phyloP scores from a whole-genome alignment of 148 eudicot genomes.

The Rhododendron kiyosumense region DNA sequence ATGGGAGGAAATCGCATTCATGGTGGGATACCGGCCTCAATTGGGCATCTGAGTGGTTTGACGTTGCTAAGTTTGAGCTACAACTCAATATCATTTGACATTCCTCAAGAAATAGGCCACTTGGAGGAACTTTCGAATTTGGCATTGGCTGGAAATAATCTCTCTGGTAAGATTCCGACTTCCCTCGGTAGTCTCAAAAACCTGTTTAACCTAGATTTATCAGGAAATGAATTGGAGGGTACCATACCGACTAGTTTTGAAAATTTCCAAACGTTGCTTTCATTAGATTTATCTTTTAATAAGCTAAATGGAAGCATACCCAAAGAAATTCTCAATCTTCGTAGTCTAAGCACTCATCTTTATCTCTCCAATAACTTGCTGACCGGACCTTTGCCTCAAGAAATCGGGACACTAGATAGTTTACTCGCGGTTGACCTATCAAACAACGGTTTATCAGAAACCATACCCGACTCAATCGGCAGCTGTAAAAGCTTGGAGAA shows the following conservation, averaged over 20 bases:
- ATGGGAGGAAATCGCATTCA: conserved; percentile 30
- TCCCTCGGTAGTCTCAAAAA: conserved; percentile 25
- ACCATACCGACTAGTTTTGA: conserved; percentile 29
- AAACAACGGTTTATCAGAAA: conserved; percentile 32
- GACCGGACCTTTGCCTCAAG: conserved; percentile 39
- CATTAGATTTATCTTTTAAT: conserved; percentile 43
- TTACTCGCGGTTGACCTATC: conserved; percentile 36
- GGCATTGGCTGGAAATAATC: conserved; percentile 25
- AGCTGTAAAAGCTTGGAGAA: conserved; percentile 41
- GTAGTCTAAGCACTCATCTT: conserved; percentile 21
- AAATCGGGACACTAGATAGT: conserved; percentile 25
- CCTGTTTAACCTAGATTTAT: conserved; percentile 26
- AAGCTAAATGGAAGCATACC: conserved; percentile 50
- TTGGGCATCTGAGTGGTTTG: conserved; percentile 21
- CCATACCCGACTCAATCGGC: conserved; percentile 37
- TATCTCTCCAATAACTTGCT: conserved; percentile 43
- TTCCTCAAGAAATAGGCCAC: conserved; percentile 29
- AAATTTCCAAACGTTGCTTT: conserved; percentile 19
- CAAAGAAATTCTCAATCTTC: conserved; percentile 23
- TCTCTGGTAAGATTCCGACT: conserved; percentile 33
- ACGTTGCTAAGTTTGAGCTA: conserved; percentile 15
- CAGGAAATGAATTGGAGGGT: conserved; percentile 28
- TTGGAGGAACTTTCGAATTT: conserved; percentile 24
- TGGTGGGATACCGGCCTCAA: conserved; percentile 29
- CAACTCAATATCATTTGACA: conserved; percentile 24